Evolutionary conservation across 1,284 basidiomycete genomes (phyloP), one percentile per base, ranked within the genome.

Genomic region (Pholiota adiposa): DNA sequence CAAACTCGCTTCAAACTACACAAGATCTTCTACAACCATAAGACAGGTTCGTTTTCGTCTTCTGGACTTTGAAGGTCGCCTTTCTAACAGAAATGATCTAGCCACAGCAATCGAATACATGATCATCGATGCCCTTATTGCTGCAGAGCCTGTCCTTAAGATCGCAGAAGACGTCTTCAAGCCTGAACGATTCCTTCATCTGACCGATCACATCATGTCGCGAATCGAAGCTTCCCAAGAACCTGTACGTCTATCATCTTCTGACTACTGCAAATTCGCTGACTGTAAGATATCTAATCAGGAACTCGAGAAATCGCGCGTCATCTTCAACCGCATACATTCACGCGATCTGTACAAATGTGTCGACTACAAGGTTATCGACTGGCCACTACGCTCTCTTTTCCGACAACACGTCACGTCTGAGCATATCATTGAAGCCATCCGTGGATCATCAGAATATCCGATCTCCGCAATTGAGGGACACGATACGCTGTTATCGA

Each of bases 91-190:
- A 33, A 9, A 19, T 51, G 33, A 43, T 50, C 48, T 68, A 89
- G 89, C 88, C 5, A 88, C 82, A 63, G 85, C 88, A 0, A 87
- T 93, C 56, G 92, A 92, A 67, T 83, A 86, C 68, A 93, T 93
- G 91, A 77, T 93, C 29, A 78, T 90, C 4, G 91, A 93, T 64
- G 89, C 82, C 0, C 77, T 93, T 4, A 75, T 87, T 0, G 73
- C 75, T 0, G 92, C 91, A 0, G 88, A 93, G 44, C 81, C 83
- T 0, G 60, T 79, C 59, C 70, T 92, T 68, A 77, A 85, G 50
- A 83, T 92, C 56, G 83, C 87, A 0, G 70, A 80, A 1, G 74
- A 77, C 2, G 80, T 92, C 18, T 72, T 78, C 38, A 69, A 87
- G 27, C 85, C 90, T 0, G 75, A 82, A 46, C 77, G 79, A 56